Base-by-base conservation (phyloP, 768 basidiomycete genomes). In the Serendipita vermifera region DNA sequence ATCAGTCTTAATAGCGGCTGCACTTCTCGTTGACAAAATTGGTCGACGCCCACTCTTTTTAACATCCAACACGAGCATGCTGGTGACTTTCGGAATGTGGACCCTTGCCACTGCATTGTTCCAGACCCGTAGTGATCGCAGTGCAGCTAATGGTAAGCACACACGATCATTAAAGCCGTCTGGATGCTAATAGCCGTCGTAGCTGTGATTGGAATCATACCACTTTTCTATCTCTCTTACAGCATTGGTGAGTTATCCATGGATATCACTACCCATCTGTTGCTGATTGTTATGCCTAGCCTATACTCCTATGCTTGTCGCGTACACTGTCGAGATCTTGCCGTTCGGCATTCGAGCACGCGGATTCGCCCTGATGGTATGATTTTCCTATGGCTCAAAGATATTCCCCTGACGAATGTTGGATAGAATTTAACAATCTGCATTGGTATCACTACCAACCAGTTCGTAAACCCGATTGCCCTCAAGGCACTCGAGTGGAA, bases 301-400 rank as follows among this genome's bases (percentile, higher is more conserved):
- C 27, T 88, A 87, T 65, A 83, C 82, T 1, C 86, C 87, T 3
- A 75, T 89, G 68, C 70, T 84, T 22, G 67, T 79, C 36, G 63
- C 75, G 0, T 82, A 78, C 66, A 74, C 75, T 4, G 70, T 90
- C 57, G 89, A 91, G 65, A 89, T 91, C 60, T 67, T 91, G 3
- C 88, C 87, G 0, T 87, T 80, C 68, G 75, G 72, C 57, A 81
- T 90, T 57, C 80, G 88, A 53, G 87, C 87, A 6, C 86, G 81
- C 62, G 87, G 87, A 0, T 82, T 86, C 59, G 81, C 85, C 5
- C 64, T 85, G 32, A 85, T 87, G 81, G 82, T 81, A 59, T 15
- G 72, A 64, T 20, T 41, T 66, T 68, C 31, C 22, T 3, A n/a
- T 22, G 26, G 27, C 40, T 17, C 3, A 3, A 32, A 22, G 38